phyloP scores from a whole-genome alignment of 2,329 filamentous ascomycete genomes.

The Bipolaris victoriae region DNA sequence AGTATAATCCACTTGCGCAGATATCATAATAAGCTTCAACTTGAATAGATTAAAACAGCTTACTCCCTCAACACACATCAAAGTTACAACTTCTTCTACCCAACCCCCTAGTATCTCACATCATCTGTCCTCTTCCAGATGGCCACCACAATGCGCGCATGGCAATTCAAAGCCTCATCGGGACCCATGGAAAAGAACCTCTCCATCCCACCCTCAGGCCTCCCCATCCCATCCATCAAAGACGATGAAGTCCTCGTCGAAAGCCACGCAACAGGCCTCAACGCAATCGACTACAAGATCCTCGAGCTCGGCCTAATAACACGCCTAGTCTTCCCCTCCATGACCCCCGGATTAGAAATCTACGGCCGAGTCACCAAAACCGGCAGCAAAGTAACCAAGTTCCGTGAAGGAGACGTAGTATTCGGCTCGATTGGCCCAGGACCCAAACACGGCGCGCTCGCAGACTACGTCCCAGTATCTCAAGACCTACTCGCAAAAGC shows the following conservation, averaged over 20 bases:
- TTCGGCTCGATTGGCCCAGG: constrained; percentile 38
- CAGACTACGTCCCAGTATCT: constrained; percentile 35
- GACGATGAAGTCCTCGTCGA: constrained; percentile 58
- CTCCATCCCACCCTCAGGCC: constrained; percentile 50
- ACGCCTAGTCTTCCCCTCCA: constrained; percentile 48
- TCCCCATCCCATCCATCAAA: constrained; percentile 48
- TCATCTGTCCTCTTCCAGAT: background rate
- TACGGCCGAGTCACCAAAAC: constrained; percentile 53
- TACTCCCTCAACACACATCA: background rate
- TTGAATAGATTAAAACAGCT: background rate
- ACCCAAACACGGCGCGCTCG: constrained; percentile 37
- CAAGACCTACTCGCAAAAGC: constrained; percentile 7
- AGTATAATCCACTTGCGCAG: background rate
- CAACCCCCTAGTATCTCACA: background rate
- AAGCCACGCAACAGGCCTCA: constrained; percentile 59
- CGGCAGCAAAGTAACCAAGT: constrained; percentile 14
- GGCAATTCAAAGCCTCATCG: constrained; percentile 28
- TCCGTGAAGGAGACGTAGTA: constrained; percentile 43
- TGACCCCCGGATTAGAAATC: constrained; percentile 57
- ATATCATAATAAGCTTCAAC: background rate
- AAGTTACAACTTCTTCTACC: background rate
- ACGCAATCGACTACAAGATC: constrained; percentile 68
- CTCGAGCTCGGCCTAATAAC: constrained; percentile 56
- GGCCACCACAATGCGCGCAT: constrained; percentile 59
- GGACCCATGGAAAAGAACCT: constrained; percentile 60